These are phyloP conservation scores for Trichosanthes cucumerina DNA, from an alignment of 306 rosid species.

Conservation along the genomic window DNA sequence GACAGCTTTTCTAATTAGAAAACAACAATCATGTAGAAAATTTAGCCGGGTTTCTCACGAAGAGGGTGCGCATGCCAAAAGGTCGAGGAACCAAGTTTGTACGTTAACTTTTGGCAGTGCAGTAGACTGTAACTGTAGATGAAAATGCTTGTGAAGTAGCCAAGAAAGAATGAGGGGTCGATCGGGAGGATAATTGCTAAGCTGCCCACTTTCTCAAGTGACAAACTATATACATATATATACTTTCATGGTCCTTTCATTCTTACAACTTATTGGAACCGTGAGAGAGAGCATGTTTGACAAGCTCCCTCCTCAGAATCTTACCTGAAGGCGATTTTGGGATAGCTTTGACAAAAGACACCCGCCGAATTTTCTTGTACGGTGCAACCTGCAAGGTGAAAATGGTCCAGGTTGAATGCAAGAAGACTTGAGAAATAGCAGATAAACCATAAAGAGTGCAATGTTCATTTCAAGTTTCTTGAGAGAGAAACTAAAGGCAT, in stretches of 20 bases:
- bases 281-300: slow-evolving; percentile 37
- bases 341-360: slow-evolving; percentile 51
- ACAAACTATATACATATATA: too few species aligned
- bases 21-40: not conserved
- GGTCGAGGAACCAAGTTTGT: too few species aligned
- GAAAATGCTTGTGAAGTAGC: not conserved
- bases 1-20: not conserved
- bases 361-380: slow-evolving; percentile 80
- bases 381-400: slow-evolving; percentile 63
- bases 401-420: not conserved
- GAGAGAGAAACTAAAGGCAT: not conserved
- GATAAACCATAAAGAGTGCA: not conserved
- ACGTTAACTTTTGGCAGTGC: too few species aligned
- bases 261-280: slow-evolving; percentile 46
- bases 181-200: too few species aligned
- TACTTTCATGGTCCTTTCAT: not conserved
- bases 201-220: too few species aligned
- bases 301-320: slow-evolving; percentile 75
- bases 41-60: too few species aligned
- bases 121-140: too few species aligned
- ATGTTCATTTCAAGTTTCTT: not conserved
- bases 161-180: not conserved
- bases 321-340: slow-evolving; percentile 81
- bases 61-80: too few species aligned
- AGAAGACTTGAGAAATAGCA: not conserved